Evolutionary conservation across 768 basidiomycete species (phyloP), one percentile per base, ranked within the genome.

Genomic region (Russula lepida): DNA sequence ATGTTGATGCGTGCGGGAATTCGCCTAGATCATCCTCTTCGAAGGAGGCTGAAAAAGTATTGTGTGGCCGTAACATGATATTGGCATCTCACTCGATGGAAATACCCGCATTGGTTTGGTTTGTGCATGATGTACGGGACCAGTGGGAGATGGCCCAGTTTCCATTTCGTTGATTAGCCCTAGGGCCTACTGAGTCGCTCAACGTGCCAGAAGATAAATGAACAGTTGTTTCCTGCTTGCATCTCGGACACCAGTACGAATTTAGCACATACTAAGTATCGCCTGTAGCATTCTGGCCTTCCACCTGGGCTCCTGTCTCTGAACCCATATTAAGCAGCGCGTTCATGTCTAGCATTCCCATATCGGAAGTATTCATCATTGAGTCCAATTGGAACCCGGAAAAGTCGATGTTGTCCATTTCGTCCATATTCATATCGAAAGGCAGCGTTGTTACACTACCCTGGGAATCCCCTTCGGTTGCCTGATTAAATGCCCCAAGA

Each of bases 21-120:
- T 43, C 82, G 80, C 28, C 70, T 76, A 35, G 83, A 84, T 60
- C 85, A 89, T 69, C 77, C 82, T n/a, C 74, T 89, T 55, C 81
- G 86, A 52, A 88, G 83, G 73, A 84, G 77, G 67, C 66, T 89
- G 60, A 84, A 84, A 59, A 88, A 82, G 70, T 84, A 77, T 68
- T 63, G 79, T 19, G 13, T 19, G 49, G 23, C 21, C 27, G 17
- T 11, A 25, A 52, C n/a, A 44, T 52, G 44, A 48, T 27, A n/a
- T 3, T 4, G 41, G 21, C 15, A 30, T 21, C 21, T 32, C 43
- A 17, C 33, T 9, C n/a, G 6, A n/a, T 21, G 25, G 33, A 30
- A 21, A 50, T 50, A 50, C 49, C 27, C 30, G 35, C 21, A 27
- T 11, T 17, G 19, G 39, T n/a, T 3, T 35, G 39, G 32, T 32